Base-by-base conservation (phyloP, 805 yeast species). In the Hanseniaspora nectarophila region DNA sequence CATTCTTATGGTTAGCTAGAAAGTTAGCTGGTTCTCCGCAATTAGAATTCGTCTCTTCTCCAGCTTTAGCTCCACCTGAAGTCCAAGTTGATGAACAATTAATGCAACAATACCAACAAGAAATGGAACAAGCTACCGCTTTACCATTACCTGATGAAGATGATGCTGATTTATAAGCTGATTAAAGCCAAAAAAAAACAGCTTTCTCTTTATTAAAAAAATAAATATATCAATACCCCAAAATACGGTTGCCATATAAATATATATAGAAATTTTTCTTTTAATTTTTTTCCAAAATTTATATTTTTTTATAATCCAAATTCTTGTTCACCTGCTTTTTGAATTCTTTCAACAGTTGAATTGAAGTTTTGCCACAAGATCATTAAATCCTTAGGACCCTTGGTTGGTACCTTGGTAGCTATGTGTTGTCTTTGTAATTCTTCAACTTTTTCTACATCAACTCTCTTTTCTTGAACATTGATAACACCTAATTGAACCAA, bases 111-210 rank as follows among this genome's bases (percentile, higher is more conserved):
- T 92, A 92, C 79, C 96, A 92, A 80, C 94, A 88, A 70, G 98
- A 92, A 78, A 90, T 92, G 95, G 97, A 87, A 71, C 94, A 85
- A 75, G 99, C 99, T 66, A 87, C 97, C 63, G 95, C 97, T 61
- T 78, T 92, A 80, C 98, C 99, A 72, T 83, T 92, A 72, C 99
- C 99, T 62, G 99, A 92, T 76, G 99, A 92, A 78, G 99, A 92
- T 71, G 99, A 92, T 68, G 97, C 96, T 68, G 99, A 92, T 74
- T 85, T 92, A 75, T 92, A 87, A 76, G 23, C 29, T 20, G 10
- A 13, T 21, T 26, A 16, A 15, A n/a, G n/a, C n/a, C n/a, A n/a
- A n/a, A n/a, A n/a, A n/a, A n/a, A n/a, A n/a, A n/a, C n/a, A n/a
- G n/a, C n/a, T n/a, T n/a, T n/a, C n/a, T n/a, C n/a, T n/a, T n/a